A percentile compares a stretch with the other conserved stretches of the same genome.
Evolutionary conservation across 73 alveolate species (phyloP).

Genomic region (Symbiodinium natans): DNA sequence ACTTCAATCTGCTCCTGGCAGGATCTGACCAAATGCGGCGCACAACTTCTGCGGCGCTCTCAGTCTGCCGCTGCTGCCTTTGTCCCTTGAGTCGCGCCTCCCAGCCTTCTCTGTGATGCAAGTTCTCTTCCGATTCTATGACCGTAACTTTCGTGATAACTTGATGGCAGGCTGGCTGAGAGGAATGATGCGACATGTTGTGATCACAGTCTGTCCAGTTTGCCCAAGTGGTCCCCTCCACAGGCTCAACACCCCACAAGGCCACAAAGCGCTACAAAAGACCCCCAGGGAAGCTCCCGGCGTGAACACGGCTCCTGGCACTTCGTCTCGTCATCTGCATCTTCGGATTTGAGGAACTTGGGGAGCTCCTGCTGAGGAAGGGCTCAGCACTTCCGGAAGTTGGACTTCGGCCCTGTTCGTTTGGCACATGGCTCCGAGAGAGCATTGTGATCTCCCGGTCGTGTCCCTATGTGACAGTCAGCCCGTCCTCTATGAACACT

Average conservation of each 20-base stretch:
- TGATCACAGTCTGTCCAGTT: too few relatives aligned
- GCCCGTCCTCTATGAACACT: slow-evolving; percentile 34
- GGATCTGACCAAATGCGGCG: not conserved
- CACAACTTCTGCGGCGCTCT: not conserved
- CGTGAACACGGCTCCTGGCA: not conserved
- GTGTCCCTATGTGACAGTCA: not conserved
- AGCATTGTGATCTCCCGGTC: not conserved
- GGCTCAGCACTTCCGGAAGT: too few relatives aligned
- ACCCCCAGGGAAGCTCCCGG: too few relatives aligned
- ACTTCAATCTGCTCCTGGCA: slow-evolving; percentile 4
- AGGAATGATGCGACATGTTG: too few relatives aligned
- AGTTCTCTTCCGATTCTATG: too few relatives aligned
- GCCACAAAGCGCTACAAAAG: not conserved
- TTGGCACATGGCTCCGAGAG: not conserved
- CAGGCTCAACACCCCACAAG: not conserved
- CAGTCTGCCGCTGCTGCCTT: too few relatives aligned
- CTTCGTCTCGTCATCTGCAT: slow-evolving; percentile 37
- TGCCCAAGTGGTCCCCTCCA: too few relatives aligned
- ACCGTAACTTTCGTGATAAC: too few relatives aligned
- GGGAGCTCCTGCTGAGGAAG: slow-evolving; percentile 55
- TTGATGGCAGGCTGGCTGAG: too few relatives aligned
- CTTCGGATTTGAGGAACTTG: slow-evolving; percentile 65
- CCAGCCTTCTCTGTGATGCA: too few relatives aligned
- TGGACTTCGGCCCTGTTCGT: too few relatives aligned
- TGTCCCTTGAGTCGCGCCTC: too few relatives aligned